A percentile compares a stretch with the other conserved stretches of the same genome.
Conservation (phyloP, 148 eudicot genomes). For the Bassia scoparia region DNA sequence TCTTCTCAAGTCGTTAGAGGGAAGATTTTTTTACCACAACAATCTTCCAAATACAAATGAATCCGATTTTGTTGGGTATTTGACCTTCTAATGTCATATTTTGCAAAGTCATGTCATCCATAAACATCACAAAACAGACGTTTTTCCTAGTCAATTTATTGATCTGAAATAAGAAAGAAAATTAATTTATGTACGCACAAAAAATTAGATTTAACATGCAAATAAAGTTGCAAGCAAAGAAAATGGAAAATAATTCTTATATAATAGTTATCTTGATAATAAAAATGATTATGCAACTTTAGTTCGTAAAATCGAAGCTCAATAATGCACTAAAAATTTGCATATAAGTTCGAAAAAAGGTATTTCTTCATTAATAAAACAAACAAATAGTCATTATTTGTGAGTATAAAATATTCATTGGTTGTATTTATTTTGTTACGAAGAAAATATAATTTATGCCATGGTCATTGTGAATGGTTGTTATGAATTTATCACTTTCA, state of each 20-base stretch:
- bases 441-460: too few species aligned
- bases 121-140: constrained; percentile 96
- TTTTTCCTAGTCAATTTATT: constrained; percentile 81
- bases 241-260: too few species aligned
- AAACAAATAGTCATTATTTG: too few species aligned
- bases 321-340: too few species aligned
- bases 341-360: too few species aligned
- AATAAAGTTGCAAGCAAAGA: neutral
- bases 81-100: constrained; percentile 83
- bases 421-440: too few species aligned
- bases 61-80: constrained; percentile 80
- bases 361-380: too few species aligned
- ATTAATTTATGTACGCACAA: neutral
- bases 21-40: constrained; percentile 93
- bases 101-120: constrained; percentile 72
- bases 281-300: neutral
- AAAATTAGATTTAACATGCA: neutral
- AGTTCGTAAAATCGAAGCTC: too few species aligned
- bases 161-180: constrained; percentile 45
- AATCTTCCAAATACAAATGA: constrained; percentile 85
- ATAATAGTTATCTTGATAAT: neutral
- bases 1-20: constrained; percentile 84
- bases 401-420: too few species aligned
- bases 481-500: too few species aligned
- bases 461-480: too few species aligned